Evolutionary conservation across 176 grass and related monocot genomes (phyloP).

Genomic region (Eleusine indica): DNA sequence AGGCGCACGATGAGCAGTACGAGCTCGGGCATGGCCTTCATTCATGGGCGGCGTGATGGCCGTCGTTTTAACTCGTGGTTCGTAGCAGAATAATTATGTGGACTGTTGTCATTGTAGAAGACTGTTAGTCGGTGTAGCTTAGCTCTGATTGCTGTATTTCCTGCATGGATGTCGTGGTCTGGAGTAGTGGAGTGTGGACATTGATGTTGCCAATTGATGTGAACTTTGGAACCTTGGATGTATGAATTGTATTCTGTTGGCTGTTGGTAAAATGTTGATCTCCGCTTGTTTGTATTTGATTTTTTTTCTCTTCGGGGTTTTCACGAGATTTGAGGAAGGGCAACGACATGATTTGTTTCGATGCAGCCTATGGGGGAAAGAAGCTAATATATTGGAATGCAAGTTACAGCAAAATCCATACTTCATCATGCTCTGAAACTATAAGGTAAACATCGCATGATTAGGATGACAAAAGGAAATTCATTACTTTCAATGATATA

Average conservation of each 20-base stretch:
- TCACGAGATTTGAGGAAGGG: too few species aligned
- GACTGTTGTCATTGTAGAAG: background rate
- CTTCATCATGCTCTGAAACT: background rate
- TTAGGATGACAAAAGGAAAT: background rate
- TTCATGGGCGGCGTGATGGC: background rate
- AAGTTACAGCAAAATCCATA: slow-evolving; percentile 18
- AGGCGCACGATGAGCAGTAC: background rate
- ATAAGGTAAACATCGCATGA: background rate
- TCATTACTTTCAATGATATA: background rate
- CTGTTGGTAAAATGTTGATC: too few species aligned
- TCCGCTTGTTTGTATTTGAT: too few species aligned
- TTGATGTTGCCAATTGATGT: background rate
- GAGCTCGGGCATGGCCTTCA: background rate
- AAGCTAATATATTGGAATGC: slow-evolving; percentile 12
- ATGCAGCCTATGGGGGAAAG: background rate
- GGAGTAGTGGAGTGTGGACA: slow-evolving; percentile 5
- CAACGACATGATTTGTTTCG: too few species aligned
- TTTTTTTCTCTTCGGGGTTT: too few species aligned
- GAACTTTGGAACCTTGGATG: background rate
- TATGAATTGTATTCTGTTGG: background rate
- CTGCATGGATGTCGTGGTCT: background rate
- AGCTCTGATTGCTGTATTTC: background rate
- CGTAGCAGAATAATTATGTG: background rate
- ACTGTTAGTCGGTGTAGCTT: background rate
- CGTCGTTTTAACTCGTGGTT: background rate